Base-by-base conservation (phyloP, 441 rosid species). In the Gossypium laxum region DNA sequence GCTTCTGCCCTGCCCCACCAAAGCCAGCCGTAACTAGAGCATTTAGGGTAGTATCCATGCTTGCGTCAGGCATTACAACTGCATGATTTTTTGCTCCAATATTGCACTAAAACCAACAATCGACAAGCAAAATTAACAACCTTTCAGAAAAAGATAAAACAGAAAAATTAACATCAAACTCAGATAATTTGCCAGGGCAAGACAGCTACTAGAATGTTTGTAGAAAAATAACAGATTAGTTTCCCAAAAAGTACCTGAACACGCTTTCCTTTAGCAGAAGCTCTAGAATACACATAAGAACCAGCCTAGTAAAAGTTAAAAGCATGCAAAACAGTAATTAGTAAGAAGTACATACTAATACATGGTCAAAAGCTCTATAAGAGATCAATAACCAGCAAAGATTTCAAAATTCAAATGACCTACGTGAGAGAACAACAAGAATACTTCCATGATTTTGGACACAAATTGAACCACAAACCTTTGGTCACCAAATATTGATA, bases 71-170 rank as follows among this genome's bases (percentile, higher is more conserved):
- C 38, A 92, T 73, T 72, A 92, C 89, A 67, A 92, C 79, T 60
- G 88, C 98, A 73, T 91, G 98, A 74, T 91, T 92, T 78, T 91
- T 91, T n/a, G 98, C 97, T 58, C 98, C 97, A 96, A 92, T 88
- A 79, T 92, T 92, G 72, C 92, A 89, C 98, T 92, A 81, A 57
- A 62, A 32, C 73, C 21, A 69, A 74, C 17, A 72, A 60, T 32
- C 32, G 5, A 22, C 4, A n/a, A 74, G 4, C 21, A 24, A 66
- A 24, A 28, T 11, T 57, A 2, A 57, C 50, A 6, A 6, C 12
- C 22, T 52, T 52, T 52, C 10, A 52, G 11, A 52, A 6, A 6
- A 52, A 32, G 38, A 32, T 32, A 32, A 32, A 32, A 32, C 17
- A 73, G 3, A 2, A 14, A 47, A 47, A 28, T 11, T 57, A 5